Base-by-base conservation (phyloP, 225 moss, liverwort and hornwort genomes). In the Polytrichum formosum region DNA sequence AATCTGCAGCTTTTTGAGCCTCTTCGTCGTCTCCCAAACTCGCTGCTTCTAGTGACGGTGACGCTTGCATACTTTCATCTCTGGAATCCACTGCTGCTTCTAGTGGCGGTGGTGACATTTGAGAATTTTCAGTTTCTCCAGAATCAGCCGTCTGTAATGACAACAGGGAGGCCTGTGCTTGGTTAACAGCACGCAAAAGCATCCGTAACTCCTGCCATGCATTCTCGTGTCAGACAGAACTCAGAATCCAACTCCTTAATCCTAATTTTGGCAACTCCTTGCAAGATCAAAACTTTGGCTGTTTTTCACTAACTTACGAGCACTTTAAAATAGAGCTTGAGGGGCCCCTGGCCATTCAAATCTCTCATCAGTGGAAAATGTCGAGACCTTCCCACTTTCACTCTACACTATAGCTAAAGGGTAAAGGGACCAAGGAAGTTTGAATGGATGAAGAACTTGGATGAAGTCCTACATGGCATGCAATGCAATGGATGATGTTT, bases 131-230 rank as follows among this genome's bases (percentile, higher is more conserved):
- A 22, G 22, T 31, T n/a, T n/a, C 58, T 28, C 20, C 58, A 7
- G 20, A 28, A 28, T 10, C 59, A 9, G 37, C 35, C 1, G 27
- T 20, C 35, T 70, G n/a, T 70, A 58, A 74, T 67, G 37, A 69
- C 27, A 59, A 25, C 35, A 71, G 25, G 0, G 75, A 56, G 56
- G 62, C 31, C 53, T 46, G 31, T 64, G 68, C 78, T 30, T 63
- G 80, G 53, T 81, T 83, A 19, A 74, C 76, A 67, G 56, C 63
- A 65, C 87, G 87, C 76, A 87, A 59, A 20, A 84, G 72, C 72
- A 76, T 76, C 74, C 81, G 78, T 5, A 87, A 67, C 64, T 87
- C 81, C 87, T 87, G 87, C 64, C 23, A 58, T 7, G 22, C 21
- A 58, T 58, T 23, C 16, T 23, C 4, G 9, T 58, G 20, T 58